Evolutionary conservation across 805 yeast species (phyloP).

Genomic region (Wickerhamomyces chambardii): DNA sequence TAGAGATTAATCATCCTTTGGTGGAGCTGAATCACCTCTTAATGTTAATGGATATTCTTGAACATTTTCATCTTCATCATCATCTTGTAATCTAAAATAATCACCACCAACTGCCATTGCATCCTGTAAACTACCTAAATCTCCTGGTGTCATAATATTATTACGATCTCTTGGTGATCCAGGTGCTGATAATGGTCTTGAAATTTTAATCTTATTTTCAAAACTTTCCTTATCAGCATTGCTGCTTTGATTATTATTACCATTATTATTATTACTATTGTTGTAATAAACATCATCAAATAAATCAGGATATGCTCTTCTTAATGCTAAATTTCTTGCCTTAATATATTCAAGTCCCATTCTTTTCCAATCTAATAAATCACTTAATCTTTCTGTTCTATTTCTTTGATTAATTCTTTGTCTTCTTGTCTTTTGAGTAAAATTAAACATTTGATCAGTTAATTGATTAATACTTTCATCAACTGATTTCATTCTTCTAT

Average conservation of each 20-base stretch:
- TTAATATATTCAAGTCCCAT: conserved; percentile 96
- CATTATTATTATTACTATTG: conserved; percentile 19
- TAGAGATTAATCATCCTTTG: conserved; percentile 3
- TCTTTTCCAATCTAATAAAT: conserved; percentile 92
- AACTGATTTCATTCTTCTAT: conserved; percentile 83
- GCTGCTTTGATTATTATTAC: conserved; percentile 19
- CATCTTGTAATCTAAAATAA: conserved; percentile 41
- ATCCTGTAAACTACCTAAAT: conserved; percentile 92
- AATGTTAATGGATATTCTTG: conserved; percentile 36
- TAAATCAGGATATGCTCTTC: conserved; percentile 88
- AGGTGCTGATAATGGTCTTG: conserved; percentile 81
- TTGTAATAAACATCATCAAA: conserved; percentile 28
- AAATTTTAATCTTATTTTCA: conserved; percentile 53
- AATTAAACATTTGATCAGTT: conserved; percentile 82
- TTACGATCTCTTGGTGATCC: conserved; percentile 65
- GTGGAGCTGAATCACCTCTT: conserved; percentile 39
- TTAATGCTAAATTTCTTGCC: conserved; percentile 86
- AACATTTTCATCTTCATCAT: conserved; percentile 32
- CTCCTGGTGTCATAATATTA: conserved; percentile 94
- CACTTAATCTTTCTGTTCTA: conserved; percentile 90
- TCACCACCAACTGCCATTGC: conserved; percentile 74
- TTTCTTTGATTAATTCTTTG: conserved; percentile 97
- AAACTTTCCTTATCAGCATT: conserved; percentile 21
- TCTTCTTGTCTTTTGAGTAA: conserved; percentile 83
- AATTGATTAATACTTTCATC: conserved; percentile 92